A percentile compares a stretch with the other conserved stretches of the same genome.
Evolutionary conservation across 2,329 filamentous ascomycete species (phyloP).

Genomic region (Emmonsiellopsis sp.): DNA sequence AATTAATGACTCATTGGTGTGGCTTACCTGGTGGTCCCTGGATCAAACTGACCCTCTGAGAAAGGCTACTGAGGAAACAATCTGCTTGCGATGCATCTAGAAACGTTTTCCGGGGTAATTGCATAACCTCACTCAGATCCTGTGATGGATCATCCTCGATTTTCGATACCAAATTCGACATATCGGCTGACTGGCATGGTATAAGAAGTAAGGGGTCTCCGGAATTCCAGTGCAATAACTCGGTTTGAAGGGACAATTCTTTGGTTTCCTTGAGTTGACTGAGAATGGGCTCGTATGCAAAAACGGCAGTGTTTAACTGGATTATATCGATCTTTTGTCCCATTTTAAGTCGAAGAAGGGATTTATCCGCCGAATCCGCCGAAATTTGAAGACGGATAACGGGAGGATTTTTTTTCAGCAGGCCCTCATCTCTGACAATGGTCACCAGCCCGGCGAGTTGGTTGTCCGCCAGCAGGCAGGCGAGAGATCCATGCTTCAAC

Average conservation of each 20-base stretch:
- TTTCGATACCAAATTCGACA: neutral
- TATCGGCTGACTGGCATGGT: neutral
- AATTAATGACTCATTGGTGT: slow-evolving; percentile 20
- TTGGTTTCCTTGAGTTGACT: slow-evolving; percentile 47
- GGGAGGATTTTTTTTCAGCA: slow-evolving; percentile 35
- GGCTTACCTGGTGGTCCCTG: slow-evolving; percentile 60
- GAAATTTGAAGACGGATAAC: slow-evolving; percentile 19
- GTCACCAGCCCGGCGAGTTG: slow-evolving; percentile 13
- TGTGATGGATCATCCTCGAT: neutral
- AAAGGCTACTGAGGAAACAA: slow-evolving; percentile 47
- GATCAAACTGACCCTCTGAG: slow-evolving; percentile 47
- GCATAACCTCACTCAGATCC: slow-evolving; percentile 13
- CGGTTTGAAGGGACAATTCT: slow-evolving; percentile 46
- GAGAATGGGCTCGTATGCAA: slow-evolving; percentile 59
- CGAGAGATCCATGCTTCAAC: slow-evolving; percentile 22
- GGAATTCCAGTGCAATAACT: slow-evolving; percentile 36
- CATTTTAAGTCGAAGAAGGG: slow-evolving; percentile 35
- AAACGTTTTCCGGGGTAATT: slow-evolving; percentile 18
- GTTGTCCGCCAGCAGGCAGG: slow-evolving; percentile 22
- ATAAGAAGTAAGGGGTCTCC: slow-evolving; percentile 3
- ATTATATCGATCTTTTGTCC: slow-evolving; percentile 37
- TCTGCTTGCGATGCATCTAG: slow-evolving; percentile 47
- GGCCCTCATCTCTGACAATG: slow-evolving; percentile 28
- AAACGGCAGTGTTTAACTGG: slow-evolving; percentile 55
- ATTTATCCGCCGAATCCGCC: slow-evolving; percentile 19